Evolutionary conservation across 108 stramenopile species (phyloP).

Genomic region (Cyclostephanos tholiformis): DNA sequence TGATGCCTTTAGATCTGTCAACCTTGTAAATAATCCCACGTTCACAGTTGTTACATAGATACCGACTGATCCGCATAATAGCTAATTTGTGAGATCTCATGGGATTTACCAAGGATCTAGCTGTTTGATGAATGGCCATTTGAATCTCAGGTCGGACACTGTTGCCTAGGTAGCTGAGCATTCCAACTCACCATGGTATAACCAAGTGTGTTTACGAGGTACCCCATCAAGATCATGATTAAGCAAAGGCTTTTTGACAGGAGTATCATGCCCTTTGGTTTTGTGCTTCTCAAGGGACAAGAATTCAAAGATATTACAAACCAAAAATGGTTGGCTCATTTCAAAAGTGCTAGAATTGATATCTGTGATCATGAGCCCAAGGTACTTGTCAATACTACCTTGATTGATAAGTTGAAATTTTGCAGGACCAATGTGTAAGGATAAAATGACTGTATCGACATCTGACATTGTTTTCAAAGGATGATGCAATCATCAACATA

Average conservation of each 20-base stretch:
- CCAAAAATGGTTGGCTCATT: neutral
- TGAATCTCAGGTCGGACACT: no score
- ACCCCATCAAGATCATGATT: neutral
- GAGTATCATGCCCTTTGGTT: neutral
- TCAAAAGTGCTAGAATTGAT: neutral
- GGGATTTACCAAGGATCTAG: conserved; percentile 45
- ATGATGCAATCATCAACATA: conserved; percentile 4
- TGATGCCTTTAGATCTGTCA: conserved; percentile 28
- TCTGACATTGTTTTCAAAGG: neutral
- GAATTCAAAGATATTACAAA: neutral
- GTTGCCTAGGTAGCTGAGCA: conserved; percentile 28
- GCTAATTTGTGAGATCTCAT: conserved; percentile 43
- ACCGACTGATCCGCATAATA: conserved; percentile 43
- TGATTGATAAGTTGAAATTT: conserved; percentile 12
- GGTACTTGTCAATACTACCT: conserved; percentile 30
- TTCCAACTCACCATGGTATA: conserved; percentile 27
- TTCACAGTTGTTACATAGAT: conserved; percentile 17
- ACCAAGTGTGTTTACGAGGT: neutral
- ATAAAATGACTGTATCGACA: neutral
- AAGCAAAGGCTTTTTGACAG: neutral
- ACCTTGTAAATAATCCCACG: conserved; percentile 17
- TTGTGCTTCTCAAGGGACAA: no score
- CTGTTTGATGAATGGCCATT: conserved; percentile 51
- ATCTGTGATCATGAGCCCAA: no score
- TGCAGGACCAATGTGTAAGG: neutral